Percentiles rank a stretch among this genome's conserved stretches.
phyloP scores from a whole-genome alignment of 345 rosid species.

The Turritis glabra region DNA sequence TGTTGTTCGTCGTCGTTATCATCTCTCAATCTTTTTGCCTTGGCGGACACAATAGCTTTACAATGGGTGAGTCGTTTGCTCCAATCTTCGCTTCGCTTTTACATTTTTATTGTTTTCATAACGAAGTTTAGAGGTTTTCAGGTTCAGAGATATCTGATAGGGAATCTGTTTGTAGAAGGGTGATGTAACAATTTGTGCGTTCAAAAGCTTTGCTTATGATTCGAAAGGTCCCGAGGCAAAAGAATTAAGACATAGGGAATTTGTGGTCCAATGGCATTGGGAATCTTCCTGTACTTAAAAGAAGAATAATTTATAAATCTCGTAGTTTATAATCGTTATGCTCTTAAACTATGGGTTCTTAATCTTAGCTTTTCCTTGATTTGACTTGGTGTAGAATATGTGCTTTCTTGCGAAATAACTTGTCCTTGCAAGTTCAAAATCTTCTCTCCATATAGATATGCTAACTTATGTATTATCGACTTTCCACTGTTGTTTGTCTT shows the following conservation, averaged over 20 bases:
- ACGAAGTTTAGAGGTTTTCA: background rate
- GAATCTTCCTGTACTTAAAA: constrained; percentile 29
- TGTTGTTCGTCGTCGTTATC: no score
- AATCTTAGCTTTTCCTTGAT: constrained; percentile 32
- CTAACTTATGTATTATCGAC: constrained; percentile 43
- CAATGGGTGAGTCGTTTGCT: no score
- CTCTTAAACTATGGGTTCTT: constrained; percentile 26
- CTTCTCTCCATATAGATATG: constrained; percentile 65
- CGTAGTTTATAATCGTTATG: constrained; percentile 17
- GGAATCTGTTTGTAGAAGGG: background rate
- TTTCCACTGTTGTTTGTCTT: constrained; percentile 27
- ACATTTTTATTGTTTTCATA: no score
- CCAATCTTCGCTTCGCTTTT: no score
- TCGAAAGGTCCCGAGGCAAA: background rate
- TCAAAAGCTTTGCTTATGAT: no score
- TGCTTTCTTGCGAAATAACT: constrained; percentile 10
- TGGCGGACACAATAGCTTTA: no score
- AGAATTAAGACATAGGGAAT: constrained; percentile 26
- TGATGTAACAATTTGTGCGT: background rate
- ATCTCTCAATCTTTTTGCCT: no score
- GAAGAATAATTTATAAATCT: background rate
- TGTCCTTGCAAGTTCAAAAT: constrained; percentile 58
- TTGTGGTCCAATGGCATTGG: no score
- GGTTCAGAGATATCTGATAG: background rate
- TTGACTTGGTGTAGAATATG: constrained; percentile 24